phyloP scores from a whole-genome alignment of 2,329 filamentous ascomycete genomes.

The Ceratocystis huliohia region DNA sequence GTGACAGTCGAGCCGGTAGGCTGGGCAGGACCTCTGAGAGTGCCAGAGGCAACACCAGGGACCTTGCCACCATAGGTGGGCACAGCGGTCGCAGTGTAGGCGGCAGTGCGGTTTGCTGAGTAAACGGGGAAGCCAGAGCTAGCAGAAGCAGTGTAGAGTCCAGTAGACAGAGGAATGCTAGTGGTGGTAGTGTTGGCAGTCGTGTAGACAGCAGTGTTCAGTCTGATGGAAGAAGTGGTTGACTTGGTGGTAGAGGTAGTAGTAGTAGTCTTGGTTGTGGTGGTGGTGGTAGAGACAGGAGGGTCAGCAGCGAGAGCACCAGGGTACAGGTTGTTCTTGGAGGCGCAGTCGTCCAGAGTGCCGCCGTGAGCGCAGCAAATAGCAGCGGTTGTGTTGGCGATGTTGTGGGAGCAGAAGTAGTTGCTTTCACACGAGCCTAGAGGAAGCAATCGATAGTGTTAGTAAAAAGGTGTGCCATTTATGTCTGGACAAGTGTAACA shows the following conservation, averaged over 20 bases:
- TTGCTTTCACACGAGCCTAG: conserved; percentile 47
- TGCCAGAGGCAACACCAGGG: not conserved
- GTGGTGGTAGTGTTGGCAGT: conserved; percentile 14
- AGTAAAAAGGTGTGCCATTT: not conserved
- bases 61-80: not conserved
- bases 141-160: conserved; percentile 6
- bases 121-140: conserved; percentile 6
- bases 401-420: conserved; percentile 50
- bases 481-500: not conserved
- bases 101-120: conserved; percentile 16
- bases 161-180: conserved; percentile 12
- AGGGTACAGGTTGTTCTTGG: conserved; percentile 37
- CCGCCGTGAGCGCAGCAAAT: conserved; percentile 49
- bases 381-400: conserved; percentile 24
- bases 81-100: conserved; percentile 9
- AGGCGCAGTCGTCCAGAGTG: conserved; percentile 43
- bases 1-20: conserved; percentile 4
- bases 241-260: conserved; percentile 26
- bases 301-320: conserved; percentile 32
- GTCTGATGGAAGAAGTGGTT: conserved; percentile 12
- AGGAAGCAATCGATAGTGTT: not conserved
- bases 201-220: conserved; percentile 17
- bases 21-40: conserved; percentile 12
- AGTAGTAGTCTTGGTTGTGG: conserved; percentile 22
- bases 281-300: conserved; percentile 26